These are phyloP conservation scores for Phanerodontia chrysosporium DNA, from an alignment of 768 basidiomycete genomes.

Conservation along the genomic window DNA sequence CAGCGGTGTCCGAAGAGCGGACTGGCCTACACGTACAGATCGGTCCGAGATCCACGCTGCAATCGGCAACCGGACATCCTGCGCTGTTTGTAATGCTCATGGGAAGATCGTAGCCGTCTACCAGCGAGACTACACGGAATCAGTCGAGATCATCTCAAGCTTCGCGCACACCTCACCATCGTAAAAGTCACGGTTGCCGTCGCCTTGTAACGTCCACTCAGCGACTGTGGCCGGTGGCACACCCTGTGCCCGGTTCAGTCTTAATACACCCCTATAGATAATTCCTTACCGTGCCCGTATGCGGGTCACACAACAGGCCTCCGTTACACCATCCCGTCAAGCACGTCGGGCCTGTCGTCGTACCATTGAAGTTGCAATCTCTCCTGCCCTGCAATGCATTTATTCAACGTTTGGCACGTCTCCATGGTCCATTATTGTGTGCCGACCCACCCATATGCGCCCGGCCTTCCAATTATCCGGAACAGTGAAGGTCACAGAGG, in stretches of 20 bases:
- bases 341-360: constrained; percentile 31
- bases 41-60: constrained; percentile 33
- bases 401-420: no score
- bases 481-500: constrained; percentile 28
- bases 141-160: no score
- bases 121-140: constrained; percentile 26
- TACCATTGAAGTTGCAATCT: constrained; percentile 33
- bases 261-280: not conserved
- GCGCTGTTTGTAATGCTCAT: constrained; percentile 29
- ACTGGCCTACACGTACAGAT: constrained; percentile 26
- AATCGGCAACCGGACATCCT: constrained; percentile 30
- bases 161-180: constrained; percentile 29
- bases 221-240: constrained; percentile 1
- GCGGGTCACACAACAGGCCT: constrained; percentile 32
- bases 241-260: constrained; percentile 14
- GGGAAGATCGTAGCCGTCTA: constrained; percentile 32
- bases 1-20: not conserved
- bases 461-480: constrained; percentile 37
- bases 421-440: no score
- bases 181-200: constrained; percentile 25
- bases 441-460: constrained; percentile 38
- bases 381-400: constrained; percentile 29
- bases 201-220: not conserved
- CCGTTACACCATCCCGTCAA: constrained; percentile 37
- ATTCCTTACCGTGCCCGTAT: constrained; percentile 26